Evolutionary conservation across 345 rosid genomes (phyloP).

Genomic region (Lagerstroemia speciosa): DNA sequence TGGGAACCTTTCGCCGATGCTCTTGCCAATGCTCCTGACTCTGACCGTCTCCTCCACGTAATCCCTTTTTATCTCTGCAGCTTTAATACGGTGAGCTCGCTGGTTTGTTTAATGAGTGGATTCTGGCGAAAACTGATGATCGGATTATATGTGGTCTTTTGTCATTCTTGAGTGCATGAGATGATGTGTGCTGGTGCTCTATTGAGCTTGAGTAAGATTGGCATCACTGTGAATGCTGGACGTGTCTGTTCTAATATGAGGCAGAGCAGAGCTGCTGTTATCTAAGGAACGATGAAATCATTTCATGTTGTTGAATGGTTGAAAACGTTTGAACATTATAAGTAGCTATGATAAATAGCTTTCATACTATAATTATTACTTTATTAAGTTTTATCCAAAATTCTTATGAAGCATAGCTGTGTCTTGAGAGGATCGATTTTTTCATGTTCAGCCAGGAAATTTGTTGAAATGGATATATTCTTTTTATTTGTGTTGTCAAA

Average conservation of each 20-base stretch:
- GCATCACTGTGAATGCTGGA: background rate
- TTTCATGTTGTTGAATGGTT: background rate
- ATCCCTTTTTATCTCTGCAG: background rate
- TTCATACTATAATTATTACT: background rate
- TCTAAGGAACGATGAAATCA: background rate
- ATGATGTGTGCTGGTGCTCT: too few relatives aligned
- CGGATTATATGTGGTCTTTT: too few relatives aligned
- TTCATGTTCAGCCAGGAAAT: background rate
- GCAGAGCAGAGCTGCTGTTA: background rate
- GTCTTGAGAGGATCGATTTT: background rate
- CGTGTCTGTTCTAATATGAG: background rate
- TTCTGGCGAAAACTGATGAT: background rate
- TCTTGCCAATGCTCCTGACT: conserved; percentile 57
- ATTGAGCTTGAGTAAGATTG: background rate
- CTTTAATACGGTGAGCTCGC: background rate
- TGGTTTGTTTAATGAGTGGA: too few relatives aligned
- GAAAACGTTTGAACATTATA: background rate
- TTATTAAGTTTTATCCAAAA: too few relatives aligned
- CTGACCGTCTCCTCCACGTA: conserved; percentile 45
- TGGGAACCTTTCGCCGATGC: conserved; percentile 95
- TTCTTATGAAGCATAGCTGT: background rate
- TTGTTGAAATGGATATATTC: background rate
- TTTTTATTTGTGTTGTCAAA: background rate
- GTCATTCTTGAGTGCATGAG: background rate
- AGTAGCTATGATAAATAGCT: background rate